Evolutionary conservation across 2,329 filamentous ascomycete species (phyloP).

Genomic region (Xylaria sp.): DNA sequence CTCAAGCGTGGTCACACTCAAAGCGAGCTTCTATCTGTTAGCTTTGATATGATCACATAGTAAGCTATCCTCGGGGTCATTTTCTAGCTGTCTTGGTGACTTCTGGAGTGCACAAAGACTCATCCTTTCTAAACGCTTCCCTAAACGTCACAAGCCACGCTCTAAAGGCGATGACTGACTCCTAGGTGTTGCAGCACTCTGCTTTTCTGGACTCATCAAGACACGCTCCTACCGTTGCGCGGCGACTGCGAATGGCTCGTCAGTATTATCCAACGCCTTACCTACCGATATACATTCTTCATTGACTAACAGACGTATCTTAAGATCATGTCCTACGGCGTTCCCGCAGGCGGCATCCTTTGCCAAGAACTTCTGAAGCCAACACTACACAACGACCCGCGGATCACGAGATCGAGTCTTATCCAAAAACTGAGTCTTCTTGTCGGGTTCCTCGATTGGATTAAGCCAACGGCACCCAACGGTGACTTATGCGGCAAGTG

Average conservation of each 20-base stretch:
- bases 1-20: conserved; percentile 56
- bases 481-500: conserved; percentile 59
- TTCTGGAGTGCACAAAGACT: background rate
- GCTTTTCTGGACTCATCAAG: conserved; percentile 61
- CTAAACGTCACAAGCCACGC: background rate
- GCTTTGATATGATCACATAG: conserved; percentile 54
- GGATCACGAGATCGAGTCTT: conserved; percentile 58
- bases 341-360: conserved; percentile 60
- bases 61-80: background rate
- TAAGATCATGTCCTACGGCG: conserved; percentile 61
- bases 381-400: conserved; percentile 49
- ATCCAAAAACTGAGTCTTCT: conserved; percentile 63
- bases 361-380: conserved; percentile 61
- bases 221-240: conserved; percentile 55
- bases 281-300: background rate
- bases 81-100: background rate
- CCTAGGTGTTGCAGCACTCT: conserved; percentile 49
- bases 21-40: conserved; percentile 56
- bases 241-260: conserved; percentile 63
- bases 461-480: conserved; percentile 59
- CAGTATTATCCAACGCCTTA: conserved; percentile 35
- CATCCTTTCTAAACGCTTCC: background rate
- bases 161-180: background rate
- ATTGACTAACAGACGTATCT: background rate
- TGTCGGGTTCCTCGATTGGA: conserved; percentile 63